phyloP scores from a whole-genome alignment of 345 rosid species.

The Jatropha curcas region DNA sequence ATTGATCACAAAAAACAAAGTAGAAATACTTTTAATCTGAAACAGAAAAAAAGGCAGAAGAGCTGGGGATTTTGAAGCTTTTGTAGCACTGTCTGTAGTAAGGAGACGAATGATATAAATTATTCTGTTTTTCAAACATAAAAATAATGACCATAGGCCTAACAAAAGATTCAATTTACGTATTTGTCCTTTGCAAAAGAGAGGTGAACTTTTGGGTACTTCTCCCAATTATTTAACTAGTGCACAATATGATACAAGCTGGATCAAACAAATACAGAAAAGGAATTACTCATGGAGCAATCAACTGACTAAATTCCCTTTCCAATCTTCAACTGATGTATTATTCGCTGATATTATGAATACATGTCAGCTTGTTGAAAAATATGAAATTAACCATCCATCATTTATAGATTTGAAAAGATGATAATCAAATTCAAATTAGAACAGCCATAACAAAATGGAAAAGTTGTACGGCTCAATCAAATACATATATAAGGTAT shows the following conservation, averaged over 20 bases:
- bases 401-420: neutral
- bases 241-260: neutral
- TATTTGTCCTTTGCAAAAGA: neutral
- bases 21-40: neutral
- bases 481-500: neutral
- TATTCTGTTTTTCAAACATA: neutral
- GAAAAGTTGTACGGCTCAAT: neutral
- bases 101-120: neutral
- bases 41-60: neutral
- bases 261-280: neutral
- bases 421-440: neutral
- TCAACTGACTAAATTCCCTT: neutral
- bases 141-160: neutral
- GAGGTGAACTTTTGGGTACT: too few relatives aligned
- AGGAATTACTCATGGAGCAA: neutral
- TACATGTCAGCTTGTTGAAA: neutral
- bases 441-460: neutral
- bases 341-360: neutral
- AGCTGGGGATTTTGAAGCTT: neutral
- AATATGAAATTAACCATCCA: neutral
- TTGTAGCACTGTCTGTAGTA: neutral
- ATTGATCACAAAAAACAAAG: too few relatives aligned
- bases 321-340: neutral
- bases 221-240: neutral
- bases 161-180: neutral